Percentiles rank a stretch among this genome's conserved stretches.
phyloP scores from a whole-genome alignment of 805 yeast species.

The Yarrowia sp. region DNA sequence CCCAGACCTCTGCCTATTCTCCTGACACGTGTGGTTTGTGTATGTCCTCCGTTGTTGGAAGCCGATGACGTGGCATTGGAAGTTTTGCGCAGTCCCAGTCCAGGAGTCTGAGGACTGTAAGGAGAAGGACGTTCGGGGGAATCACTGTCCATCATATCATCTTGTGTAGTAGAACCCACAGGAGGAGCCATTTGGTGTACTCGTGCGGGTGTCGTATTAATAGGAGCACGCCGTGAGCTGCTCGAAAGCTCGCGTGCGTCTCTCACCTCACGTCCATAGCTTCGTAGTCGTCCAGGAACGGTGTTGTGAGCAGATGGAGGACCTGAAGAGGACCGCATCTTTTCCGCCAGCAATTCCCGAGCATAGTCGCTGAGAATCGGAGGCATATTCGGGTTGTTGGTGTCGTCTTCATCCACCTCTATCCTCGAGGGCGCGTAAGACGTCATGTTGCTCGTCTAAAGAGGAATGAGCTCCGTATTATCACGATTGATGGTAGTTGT shows the following conservation, averaged over 20 bases:
- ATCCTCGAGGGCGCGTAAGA: slow-evolving; percentile 36
- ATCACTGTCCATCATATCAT: slow-evolving; percentile 25
- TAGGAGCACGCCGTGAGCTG: neutral
- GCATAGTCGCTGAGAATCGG: slow-evolving; percentile 68
- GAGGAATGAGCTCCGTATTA: too few species aligned
- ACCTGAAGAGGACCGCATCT: slow-evolving; percentile 24
- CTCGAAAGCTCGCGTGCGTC: neutral
- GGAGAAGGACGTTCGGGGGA: slow-evolving; percentile 26
- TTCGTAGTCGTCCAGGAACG: neutral
- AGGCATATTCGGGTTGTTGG: slow-evolving; percentile 59
- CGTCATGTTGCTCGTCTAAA: slow-evolving; percentile 11
- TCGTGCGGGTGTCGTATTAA: neutral
- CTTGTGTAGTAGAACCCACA: neutral
- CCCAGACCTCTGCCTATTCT: slow-evolving; percentile 31
- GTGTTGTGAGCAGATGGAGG: neutral
- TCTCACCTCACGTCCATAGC: slow-evolving; percentile 16
- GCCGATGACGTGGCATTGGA: slow-evolving; percentile 7
- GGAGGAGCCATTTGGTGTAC: neutral
- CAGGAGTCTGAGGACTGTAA: slow-evolving; percentile 25
- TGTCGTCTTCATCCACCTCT: slow-evolving; percentile 52
- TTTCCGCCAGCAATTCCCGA: slow-evolving; percentile 56
- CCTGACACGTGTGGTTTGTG: slow-evolving; percentile 8
- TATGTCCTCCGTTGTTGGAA: neutral
- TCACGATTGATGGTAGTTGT: slow-evolving; percentile 4
- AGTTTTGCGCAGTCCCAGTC: neutral